Conservation (phyloP, 345 rosid genomes). For the rapeseed (Brassica napus) region Da-Ae NC_063436.1:766501-767000, state of each 20-base stretch:
- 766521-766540: no score
- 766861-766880: slow-evolving; percentile 17
- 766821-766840: slow-evolving; percentile 18
- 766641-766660: background rate
- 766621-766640: background rate
- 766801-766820: slow-evolving; percentile 28
- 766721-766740: background rate
- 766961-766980: slow-evolving; percentile 6
- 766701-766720: slow-evolving; percentile 9
- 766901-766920: background rate
- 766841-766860: slow-evolving; percentile 34
- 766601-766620: background rate
- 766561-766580: background rate
- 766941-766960: slow-evolving; percentile 24
- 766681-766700: background rate
- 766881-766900: background rate
- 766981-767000: slow-evolving; percentile 35
- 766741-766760: slow-evolving; percentile 21
- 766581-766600: background rate
- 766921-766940: slow-evolving; percentile 17
- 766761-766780: slow-evolving; percentile 10
- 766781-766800: slow-evolving; percentile 15
- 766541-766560: background rate
- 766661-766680: slow-evolving; percentile 8
- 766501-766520: background rate